Conservation (phyloP, 805 yeast genomes). For the Alloascoidea hylecoeti region DNA sequence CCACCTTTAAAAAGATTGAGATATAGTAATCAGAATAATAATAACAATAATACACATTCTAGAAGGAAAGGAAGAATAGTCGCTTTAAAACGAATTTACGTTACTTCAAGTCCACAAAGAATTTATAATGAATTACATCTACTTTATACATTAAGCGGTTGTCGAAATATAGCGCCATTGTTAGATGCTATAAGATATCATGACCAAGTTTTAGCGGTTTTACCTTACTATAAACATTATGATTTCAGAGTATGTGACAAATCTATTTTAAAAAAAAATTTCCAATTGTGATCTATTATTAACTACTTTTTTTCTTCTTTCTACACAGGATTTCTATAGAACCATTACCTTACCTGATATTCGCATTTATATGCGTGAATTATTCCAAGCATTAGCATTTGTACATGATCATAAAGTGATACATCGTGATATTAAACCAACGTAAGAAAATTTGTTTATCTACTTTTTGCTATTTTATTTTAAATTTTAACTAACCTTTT, state of each 20-base stretch:
- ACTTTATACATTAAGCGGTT: constrained; percentile 53
- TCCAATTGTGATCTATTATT: neutral
- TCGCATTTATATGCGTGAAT: constrained; percentile 64
- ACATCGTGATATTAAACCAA: constrained; percentile 88
- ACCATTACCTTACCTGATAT: constrained; percentile 72
- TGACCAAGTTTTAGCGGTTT: constrained; percentile 87
- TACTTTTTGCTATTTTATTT: constrained; percentile 25
- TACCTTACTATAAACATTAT: constrained; percentile 83
- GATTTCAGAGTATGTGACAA: constrained; percentile 56
- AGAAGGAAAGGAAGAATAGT: constrained; percentile 34
- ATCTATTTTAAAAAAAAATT: too few relatives aligned
- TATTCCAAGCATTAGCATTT: constrained; percentile 60
- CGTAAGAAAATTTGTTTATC: constrained; percentile 20
- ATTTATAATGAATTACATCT: constrained; percentile 79
- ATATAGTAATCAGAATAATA: constrained; percentile 11
- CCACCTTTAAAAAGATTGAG: constrained; percentile 23
- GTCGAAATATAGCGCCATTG: constrained; percentile 71
- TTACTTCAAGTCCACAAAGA: constrained; percentile 87
- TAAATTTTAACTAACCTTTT: constrained; percentile 24
- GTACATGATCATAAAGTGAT: constrained; percentile 70
- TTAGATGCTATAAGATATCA: constrained; percentile 76
- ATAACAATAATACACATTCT: constrained; percentile 10
- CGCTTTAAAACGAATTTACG: constrained; percentile 88
- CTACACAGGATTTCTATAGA: constrained; percentile 47
- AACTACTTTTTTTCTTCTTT: neutral